Evolutionary conservation across 2,329 filamentous ascomycete species (phyloP).

Genomic region (Aspergillus texensis): DNA sequence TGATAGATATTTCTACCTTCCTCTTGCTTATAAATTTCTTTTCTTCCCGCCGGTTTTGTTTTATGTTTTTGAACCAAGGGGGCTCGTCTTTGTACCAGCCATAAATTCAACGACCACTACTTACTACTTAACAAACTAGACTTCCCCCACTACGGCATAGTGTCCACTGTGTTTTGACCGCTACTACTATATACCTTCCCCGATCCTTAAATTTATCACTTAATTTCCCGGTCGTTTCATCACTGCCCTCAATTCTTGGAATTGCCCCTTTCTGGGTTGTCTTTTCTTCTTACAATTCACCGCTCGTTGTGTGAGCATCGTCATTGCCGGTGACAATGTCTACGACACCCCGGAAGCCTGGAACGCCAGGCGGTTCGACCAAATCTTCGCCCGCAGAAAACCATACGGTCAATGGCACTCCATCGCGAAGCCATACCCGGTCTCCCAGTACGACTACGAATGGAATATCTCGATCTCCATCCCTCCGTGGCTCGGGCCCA

Average conservation of each 20-base stretch:
- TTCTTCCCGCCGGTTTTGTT: background rate
- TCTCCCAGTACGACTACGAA: conserved; percentile 54
- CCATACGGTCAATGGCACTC: conserved; percentile 36
- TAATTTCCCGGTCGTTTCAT: conserved; percentile 32
- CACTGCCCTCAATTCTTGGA: conserved; percentile 12
- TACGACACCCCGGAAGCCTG: conserved; percentile 47
- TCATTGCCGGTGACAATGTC: conserved; percentile 40
- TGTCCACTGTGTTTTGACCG: conserved; percentile 32
- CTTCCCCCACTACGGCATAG: conserved; percentile 21
- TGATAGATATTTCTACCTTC: background rate
- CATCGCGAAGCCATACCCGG: conserved; percentile 44
- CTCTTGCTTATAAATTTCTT: conserved; percentile 10
- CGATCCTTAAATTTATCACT: conserved; percentile 26
- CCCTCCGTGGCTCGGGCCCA: conserved; percentile 58
- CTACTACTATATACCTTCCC: conserved; percentile 26
- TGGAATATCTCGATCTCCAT: conserved; percentile 63
- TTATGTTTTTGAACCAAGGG: conserved; percentile 3
- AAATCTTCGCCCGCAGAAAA: conserved; percentile 35
- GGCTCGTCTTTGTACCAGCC: conserved; percentile 18
- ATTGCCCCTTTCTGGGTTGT: conserved; percentile 16
- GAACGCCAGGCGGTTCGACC: conserved; percentile 35
- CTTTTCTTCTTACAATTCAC: conserved; percentile 12
- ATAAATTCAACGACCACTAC: conserved; percentile 6
- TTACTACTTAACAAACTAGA: conserved; percentile 5
- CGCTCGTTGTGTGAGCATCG: background rate